Conservation (phyloP, 257 asterid genomes). For the Ehretia macrophylla region DNA sequence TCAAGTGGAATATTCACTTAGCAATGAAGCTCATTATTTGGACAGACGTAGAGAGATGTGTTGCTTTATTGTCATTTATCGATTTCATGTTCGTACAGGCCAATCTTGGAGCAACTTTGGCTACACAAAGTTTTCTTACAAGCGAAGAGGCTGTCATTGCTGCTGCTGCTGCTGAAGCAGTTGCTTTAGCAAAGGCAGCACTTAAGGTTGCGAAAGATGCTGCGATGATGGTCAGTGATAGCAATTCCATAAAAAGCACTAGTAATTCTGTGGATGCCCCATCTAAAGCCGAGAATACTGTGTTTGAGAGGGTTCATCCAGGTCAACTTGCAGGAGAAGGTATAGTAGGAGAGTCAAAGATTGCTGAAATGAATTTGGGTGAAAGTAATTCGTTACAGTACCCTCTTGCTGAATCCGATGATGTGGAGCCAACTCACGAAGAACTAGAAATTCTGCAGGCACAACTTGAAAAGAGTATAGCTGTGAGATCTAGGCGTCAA, state of each 20-base stretch:
- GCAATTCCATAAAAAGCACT: constrained; percentile 28
- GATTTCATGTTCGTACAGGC: constrained; percentile 38
- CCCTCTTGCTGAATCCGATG: constrained; percentile 37
- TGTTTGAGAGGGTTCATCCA: constrained; percentile 29
- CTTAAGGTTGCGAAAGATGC: constrained; percentile 81
- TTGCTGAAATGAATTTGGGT: constrained; percentile 34
- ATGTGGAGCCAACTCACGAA: constrained; percentile 59
- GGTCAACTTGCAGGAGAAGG: constrained; percentile 29
- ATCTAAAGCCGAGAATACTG: constrained; percentile 10
- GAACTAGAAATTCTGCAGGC: constrained; percentile 64
- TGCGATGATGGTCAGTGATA: constrained; percentile 47
- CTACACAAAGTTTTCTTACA: constrained; percentile 45
- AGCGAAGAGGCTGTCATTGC: constrained; percentile 69
- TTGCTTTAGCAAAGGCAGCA: constrained; percentile 87
- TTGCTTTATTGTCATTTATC: background rate
- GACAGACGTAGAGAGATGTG: no score
- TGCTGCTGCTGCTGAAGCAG: constrained; percentile 94
- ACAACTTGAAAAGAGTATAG: constrained; percentile 43
- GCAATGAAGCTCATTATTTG: no score
- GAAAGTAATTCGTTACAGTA: constrained; percentile 21
- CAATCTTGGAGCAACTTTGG: constrained; percentile 37
- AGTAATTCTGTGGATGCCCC: constrained; percentile 10
- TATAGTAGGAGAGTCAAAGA: constrained; percentile 24
- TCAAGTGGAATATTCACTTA: no score
- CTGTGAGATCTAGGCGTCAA: constrained; percentile 82